A percentile compares a stretch with the other conserved stretches of the same genome.
These are phyloP conservation scores for Lathyrus sativus DNA, from an alignment of 306 rosid genomes.

Conservation along the genomic window DNA sequence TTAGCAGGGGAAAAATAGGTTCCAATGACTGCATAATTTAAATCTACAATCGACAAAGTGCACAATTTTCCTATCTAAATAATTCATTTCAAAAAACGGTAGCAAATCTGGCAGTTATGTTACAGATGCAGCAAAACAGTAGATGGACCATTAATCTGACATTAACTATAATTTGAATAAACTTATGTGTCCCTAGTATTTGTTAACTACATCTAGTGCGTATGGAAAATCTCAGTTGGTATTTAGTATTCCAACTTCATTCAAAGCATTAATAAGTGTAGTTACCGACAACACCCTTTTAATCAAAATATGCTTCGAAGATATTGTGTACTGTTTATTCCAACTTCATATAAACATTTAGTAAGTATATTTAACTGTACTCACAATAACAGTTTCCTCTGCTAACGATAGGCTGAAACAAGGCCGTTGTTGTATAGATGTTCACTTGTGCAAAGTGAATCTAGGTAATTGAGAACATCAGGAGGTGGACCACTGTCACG, in stretches of 20 bases:
- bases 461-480: constrained; percentile 15
- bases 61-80: constrained; percentile 35
- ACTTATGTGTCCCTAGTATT: constrained; percentile 8
- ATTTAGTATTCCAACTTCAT: not conserved
- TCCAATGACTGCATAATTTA: too few relatives aligned
- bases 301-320: constrained; percentile 8
- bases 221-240: not conserved
- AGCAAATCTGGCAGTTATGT: not conserved
- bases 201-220: constrained; percentile 6
- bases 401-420: constrained; percentile 2
- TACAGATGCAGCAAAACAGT: not conserved
- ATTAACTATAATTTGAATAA: constrained; percentile 22
- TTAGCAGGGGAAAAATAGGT: too few relatives aligned
- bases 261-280: too few relatives aligned
- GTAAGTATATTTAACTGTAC: not conserved
- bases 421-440: constrained; percentile 5
- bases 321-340: not conserved
- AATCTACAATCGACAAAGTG: constrained; percentile 7
- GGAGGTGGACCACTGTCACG: not conserved
- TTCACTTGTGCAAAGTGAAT: not conserved
- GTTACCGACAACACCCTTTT: not conserved
- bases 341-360: not conserved
- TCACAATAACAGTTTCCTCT: constrained; percentile 8
- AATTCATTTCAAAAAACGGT: constrained; percentile 4
- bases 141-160: constrained; percentile 9